Evolutionary conservation across 2,329 filamentous ascomycete species (phyloP).

Genomic region (Gaeumannomyces tritici): DNA sequence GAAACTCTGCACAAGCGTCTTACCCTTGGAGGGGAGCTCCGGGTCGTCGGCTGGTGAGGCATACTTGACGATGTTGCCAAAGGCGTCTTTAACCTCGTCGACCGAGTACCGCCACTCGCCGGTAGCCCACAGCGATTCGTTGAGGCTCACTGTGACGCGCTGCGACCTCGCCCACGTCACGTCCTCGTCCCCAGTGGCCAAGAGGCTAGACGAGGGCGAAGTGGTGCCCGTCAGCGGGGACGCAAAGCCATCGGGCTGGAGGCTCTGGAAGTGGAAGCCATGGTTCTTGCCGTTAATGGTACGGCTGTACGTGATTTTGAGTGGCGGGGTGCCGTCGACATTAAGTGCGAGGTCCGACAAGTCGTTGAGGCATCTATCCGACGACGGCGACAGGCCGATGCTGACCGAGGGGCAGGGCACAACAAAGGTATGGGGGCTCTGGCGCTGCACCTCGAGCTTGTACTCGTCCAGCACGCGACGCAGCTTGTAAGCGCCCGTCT

Average conservation of each 20-base stretch:
- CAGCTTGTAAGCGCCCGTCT: conserved; percentile 79
- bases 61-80: conserved; percentile 80
- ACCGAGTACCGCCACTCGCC: conserved; percentile 86
- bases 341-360: conserved; percentile 77
- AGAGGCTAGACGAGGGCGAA: conserved; percentile 28
- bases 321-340: conserved; percentile 78
- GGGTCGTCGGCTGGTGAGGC: conserved; percentile 55
- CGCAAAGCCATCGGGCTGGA: conserved; percentile 78
- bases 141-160: conserved; percentile 70
- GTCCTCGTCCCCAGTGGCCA: conserved; percentile 51
- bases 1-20: conserved; percentile 66
- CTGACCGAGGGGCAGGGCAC: conserved; percentile 75
- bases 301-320: conserved; percentile 88
- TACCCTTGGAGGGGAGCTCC: conserved; percentile 49
- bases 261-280: conserved; percentile 83
- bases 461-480: conserved; percentile 84
- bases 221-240: conserved; percentile 61
- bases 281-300: conserved; percentile 75
- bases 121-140: conserved; percentile 73
- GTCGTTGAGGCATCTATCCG: conserved; percentile 74
- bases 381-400: conserved; percentile 53
- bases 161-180: conserved; percentile 73
- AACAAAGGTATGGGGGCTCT: conserved; percentile 68
- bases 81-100: conserved; percentile 84
- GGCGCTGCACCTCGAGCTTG: conserved; percentile 80